These are phyloP conservation scores for Telopea speciosissima DNA, from an alignment of 177 flowering plant species.

Conservation along the genomic window DNA sequence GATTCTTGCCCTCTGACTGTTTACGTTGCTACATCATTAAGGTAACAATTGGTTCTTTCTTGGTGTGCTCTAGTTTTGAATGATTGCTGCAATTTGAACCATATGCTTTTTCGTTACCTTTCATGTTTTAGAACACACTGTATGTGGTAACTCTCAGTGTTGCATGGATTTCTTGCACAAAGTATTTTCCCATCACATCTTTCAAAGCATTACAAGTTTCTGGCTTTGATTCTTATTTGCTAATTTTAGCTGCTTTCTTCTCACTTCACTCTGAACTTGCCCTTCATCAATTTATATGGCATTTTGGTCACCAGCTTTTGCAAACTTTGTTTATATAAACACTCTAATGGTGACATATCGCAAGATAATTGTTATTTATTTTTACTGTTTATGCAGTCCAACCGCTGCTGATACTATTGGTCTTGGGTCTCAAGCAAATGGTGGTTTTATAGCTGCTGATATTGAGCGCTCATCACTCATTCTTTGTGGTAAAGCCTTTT, in stretches of 20 bases:
- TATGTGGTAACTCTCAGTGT: background rate
- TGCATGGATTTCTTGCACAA: background rate
- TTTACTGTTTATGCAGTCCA: constrained; percentile 25
- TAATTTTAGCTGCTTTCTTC: background rate
- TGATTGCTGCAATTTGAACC: background rate
- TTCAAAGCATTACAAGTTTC: background rate
- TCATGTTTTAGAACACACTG: background rate
- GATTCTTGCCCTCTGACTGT: constrained; percentile 51
- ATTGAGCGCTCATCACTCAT: constrained; percentile 42
- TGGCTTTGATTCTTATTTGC: background rate
- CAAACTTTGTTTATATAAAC: background rate
- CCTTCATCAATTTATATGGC: background rate
- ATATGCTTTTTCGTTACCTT: background rate
- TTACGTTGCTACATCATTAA: constrained; percentile 41
- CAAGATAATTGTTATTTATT: background rate
- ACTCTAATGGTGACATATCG: background rate
- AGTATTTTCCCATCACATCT: background rate
- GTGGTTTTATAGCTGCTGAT: constrained; percentile 46
- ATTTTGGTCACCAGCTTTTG: background rate
- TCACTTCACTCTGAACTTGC: background rate
- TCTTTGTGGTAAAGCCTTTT: constrained; percentile 47
- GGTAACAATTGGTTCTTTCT: constrained; percentile 21
- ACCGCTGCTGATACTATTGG: constrained; percentile 29
- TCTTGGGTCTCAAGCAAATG: constrained; percentile 26
- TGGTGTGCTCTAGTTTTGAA: background rate